Percentiles rank a stretch among this genome's conserved stretches.
Conservation (phyloP, 148 eudicot genomes). For the Vaccinium myrtillus region DNA sequence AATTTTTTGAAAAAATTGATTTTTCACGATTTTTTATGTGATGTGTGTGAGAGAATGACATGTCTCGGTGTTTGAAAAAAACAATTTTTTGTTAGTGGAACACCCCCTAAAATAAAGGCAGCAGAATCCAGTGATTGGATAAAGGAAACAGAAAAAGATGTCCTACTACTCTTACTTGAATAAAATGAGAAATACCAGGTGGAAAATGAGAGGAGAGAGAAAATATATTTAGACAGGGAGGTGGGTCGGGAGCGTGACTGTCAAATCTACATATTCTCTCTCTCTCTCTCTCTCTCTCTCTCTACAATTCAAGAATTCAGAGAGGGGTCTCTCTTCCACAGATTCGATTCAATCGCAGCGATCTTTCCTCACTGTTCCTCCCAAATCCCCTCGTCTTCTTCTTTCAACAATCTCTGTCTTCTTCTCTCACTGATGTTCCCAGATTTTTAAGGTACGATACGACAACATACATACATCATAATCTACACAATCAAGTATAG, state of each 20-base stretch:
- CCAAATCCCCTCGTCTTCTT: constrained; percentile 20
- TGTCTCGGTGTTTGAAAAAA: too few species aligned
- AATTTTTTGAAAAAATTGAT: too few species aligned
- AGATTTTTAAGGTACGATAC: constrained; percentile 50
- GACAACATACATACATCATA: neutral
- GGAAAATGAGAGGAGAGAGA: constrained; percentile 8
- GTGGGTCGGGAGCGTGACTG: constrained; percentile 57
- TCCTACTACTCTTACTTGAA: neutral
- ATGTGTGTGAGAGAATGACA: too few species aligned
- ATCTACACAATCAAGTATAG: too few species aligned
- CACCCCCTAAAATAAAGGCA: too few species aligned
- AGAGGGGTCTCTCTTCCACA: constrained; percentile 21
- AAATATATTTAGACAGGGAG: constrained; percentile 17
- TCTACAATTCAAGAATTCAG: constrained; percentile 24
- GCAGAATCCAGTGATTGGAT: constrained; percentile 1
- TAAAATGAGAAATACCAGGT: neutral
- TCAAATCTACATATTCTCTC: constrained; percentile 67
- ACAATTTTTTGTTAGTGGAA: too few species aligned
- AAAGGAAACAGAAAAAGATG: neutral
- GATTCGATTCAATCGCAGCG: constrained; percentile 56
- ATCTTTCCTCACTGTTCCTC: constrained; percentile 32
- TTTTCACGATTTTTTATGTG: too few species aligned
- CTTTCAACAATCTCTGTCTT: constrained; percentile 27
- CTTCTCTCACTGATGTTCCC: constrained; percentile 40
- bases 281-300: constrained; percentile 25